Base-by-base conservation (phyloP, 148 eudicot genomes). In the Rhododendron williamsianum region DNA sequence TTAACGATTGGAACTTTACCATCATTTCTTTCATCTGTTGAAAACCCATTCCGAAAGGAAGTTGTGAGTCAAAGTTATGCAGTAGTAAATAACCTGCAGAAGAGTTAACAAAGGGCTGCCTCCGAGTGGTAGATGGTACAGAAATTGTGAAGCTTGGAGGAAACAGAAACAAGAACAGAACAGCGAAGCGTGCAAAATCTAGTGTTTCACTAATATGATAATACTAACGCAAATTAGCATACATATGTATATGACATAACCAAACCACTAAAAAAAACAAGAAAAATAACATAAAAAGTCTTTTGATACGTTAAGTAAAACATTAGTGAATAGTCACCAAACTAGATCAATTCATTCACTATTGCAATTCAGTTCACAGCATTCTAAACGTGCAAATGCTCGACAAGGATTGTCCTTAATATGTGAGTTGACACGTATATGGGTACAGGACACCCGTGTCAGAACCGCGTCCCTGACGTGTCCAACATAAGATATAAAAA, bases 21-120 rank as follows among this genome's bases (percentile, higher is more conserved):
- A 95, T 89, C 91, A 89, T 86, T 69, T 90, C 85, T 88, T 95
- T 97, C 94, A 95, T 93, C 99, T 97, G 89, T 76, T 49, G 73
- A 85, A 84, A 87, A 18, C 35, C 33, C 84, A 86, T 83, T 83
- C 52, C 25, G 12, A 76, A 45, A 12, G 52, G 49, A 15, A 67
- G 4, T 69, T 10, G 38, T 82, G 49, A 69, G 27, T 69, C 56
- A 21, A 58, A 56, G 38, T 8, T 58, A 35, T 30, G 41, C 12
- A 81, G 48, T 21, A 81, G 71, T 9, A 58, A 35, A 38, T 27
- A 60, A 30, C 19, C 35, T 10, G 27, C 33, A 23, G 3, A 30
- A 1, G 15, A 3, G 49, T 11, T 27, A 54, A 35, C 45, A 81
- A 54, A 58, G 71, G 46, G 71, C 0, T 16, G 54, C 38, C 23